Percentiles rank a stretch among this genome's conserved stretches.
Evolutionary conservation across 495 filamentous ascomycete genomes (phyloP).

Genomic region (Penicillium longicatenatum): DNA sequence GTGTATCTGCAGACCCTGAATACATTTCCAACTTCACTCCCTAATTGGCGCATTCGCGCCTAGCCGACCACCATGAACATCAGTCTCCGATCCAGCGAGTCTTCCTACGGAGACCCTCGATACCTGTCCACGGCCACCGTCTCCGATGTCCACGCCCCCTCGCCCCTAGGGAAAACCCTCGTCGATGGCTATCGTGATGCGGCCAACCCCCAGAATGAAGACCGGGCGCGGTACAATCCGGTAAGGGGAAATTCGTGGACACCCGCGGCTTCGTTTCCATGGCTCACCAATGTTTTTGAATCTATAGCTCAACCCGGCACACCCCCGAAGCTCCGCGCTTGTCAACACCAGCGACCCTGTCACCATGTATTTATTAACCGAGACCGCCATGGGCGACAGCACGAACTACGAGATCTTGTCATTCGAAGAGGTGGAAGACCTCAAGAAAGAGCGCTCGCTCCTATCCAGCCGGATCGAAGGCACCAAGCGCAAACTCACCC

Average conservation of each 20-base stretch:
- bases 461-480: conserved; percentile 76
- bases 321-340: conserved; percentile 43
- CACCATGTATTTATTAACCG: conserved; percentile 83
- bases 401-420: conserved; percentile 81
- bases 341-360: conserved; percentile 58
- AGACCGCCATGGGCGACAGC: conserved; percentile 89
- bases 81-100: conserved; percentile 48
- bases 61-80: conserved; percentile 41
- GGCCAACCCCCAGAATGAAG: conserved; percentile 36
- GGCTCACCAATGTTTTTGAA: conserved; percentile 16
- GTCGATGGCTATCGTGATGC: conserved; percentile 50
- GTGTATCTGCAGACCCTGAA: conserved; percentile 21
- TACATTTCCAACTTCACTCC: not conserved
- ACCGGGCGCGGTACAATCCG: conserved; percentile 41
- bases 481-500: conserved; percentile 76
- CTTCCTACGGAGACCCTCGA: conserved; percentile 52
- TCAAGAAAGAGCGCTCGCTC: conserved; percentile 80
- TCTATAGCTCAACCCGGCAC: conserved; percentile 35
- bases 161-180: conserved; percentile 42
- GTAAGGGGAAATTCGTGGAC: conserved; percentile 29
- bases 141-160: conserved; percentile 39
- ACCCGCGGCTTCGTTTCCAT: not conserved
- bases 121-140: conserved; percentile 41
- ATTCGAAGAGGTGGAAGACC: conserved; percentile 82
- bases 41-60: conserved; percentile 13